Evolutionary conservation across 768 basidiomycete genomes (phyloP), one percentile per base, ranked within the genome.

Genomic region (Zangia roseola): DNA sequence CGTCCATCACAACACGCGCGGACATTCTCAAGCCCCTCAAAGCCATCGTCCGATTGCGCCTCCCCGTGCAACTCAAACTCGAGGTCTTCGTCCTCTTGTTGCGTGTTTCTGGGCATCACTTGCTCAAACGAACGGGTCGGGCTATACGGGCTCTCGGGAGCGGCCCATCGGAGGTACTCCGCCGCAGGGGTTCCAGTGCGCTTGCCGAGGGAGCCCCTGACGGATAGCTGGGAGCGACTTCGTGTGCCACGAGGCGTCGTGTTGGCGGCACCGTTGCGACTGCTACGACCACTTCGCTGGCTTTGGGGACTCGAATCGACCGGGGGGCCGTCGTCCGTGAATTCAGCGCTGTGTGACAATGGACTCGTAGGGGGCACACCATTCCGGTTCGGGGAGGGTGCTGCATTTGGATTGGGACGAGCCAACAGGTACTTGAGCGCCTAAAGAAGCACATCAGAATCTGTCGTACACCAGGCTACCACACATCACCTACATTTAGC

Each of bases 11-110:
- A 93, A 64, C 91, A 93, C 1, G 88, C 93, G 20, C 95, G 80
- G 19, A 97, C 94, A 60, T 98, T 97, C 72, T 97, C 94, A 46
- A 98, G 68, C 0, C 93, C 94, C 60, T 97, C 94, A 63, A 82
- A 98, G 5, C 83, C 91, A 26, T 84, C 84, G 55, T 91, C 89
- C 12, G 83, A 86, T 54, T 79, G 65, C 19, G 76, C 75, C 17
- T 83, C 86, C 17, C 82, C 88, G 57, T 94, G 85, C 26, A 93
- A 72, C 70, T 94, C 91, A 60, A 94, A 90, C 58, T 90, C 88
- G 1, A 88, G 71, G 19, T 85, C 89, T 3, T 83, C 83, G 0
- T 81, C 78, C 12, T 83, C 79, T 19, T 68, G 61, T 19, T 68
- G 61, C 64, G 21, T 58, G 57, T 56, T 60, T 4, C 47, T 41